Conservation (phyloP, 1,139 yeast species). For the Sugiyamaella xylanicola region DNA sequence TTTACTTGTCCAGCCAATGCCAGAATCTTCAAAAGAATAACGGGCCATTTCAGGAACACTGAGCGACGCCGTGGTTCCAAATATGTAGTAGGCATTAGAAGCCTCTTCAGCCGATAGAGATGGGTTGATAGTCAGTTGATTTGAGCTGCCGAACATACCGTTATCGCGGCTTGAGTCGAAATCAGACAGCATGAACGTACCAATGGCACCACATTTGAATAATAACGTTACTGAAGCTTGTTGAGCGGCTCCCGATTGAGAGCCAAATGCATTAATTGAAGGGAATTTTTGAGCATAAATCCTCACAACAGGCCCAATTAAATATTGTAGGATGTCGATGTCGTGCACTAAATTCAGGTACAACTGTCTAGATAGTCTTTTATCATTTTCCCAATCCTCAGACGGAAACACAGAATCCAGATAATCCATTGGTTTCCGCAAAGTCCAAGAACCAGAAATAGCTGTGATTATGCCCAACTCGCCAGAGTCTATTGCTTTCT, state of each 20-base stretch:
- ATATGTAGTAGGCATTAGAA: slow-evolving; percentile 13
- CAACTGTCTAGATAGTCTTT: slow-evolving; percentile 5
- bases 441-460: slow-evolving; percentile 17
- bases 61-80: slow-evolving; percentile 15
- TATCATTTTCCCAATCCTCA: slow-evolving; percentile 15
- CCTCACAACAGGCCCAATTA: slow-evolving; percentile 12
- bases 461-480: slow-evolving; percentile 14
- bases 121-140: neutral
- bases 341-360: slow-evolving; percentile 16
- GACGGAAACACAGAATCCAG: slow-evolving; percentile 13
- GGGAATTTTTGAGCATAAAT: slow-evolving; percentile 15
- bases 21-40: slow-evolving; percentile 17
- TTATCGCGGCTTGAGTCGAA: slow-evolving; percentile 14
- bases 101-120: slow-evolving; percentile 7
- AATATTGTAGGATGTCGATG: slow-evolving; percentile 12
- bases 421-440: slow-evolving; percentile 18
- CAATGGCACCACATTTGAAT: slow-evolving; percentile 13
- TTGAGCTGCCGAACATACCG: neutral
- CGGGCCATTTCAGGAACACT: slow-evolving; percentile 15
- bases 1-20: slow-evolving; percentile 17
- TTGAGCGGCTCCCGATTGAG: slow-evolving; percentile 5
- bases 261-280: neutral
- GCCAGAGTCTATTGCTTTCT: slow-evolving; percentile 12
- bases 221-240: slow-evolving; percentile 16
- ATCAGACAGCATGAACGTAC: slow-evolving; percentile 17